Base-by-base conservation (phyloP, 768 basidiomycete species). In the Harrya chromipes region DNA sequence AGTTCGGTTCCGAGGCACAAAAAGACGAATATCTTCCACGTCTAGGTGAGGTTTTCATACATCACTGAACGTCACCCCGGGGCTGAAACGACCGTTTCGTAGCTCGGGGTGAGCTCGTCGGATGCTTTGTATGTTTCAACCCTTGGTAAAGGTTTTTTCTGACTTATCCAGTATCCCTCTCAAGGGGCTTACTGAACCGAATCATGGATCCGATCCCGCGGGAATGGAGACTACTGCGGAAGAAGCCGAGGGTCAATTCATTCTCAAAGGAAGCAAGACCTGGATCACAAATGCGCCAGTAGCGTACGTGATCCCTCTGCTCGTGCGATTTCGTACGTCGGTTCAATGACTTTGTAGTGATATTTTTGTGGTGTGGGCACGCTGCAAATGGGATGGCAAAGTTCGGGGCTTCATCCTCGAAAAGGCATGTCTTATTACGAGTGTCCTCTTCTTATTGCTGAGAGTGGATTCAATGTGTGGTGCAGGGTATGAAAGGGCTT, bases 261-360 rank as follows among this genome's bases (percentile, higher is more conserved):
- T 89, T 21, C 63, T 98, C 45, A 88, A 83, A 55, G 95, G 95
- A 44, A 88, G 88, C 69, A 98, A 98, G 75, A 98, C 93, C 0
- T 98, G 95, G 95, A 98, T 98, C 63, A 82, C 92, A 13, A 97
- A 97, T 63, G 83, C 94, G 1, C 93, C 94, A 9, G 83, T 90
- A 46, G 92, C 94, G 84, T 90, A 63, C 69, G 85, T 74, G 36
- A 41, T 10, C 37, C 41, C 35, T 40, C 53, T 24, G 29, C 36
- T 42, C 39, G 33, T 38, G 39, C 33, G 43, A 31, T 17, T 38
- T 33, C 41, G 40, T 54, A 58, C 29, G 59, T 50, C 47, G 13
- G 34, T 35, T 48, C 47, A 40, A 46, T 24, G 12, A 40, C 21
- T 24, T 14, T 8, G 6, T 43, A 92, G 90, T 1, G 94, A 97